These are phyloP conservation scores for Debaryomyces robertsiae DNA, from an alignment of 1,139 yeast species.

Conservation along the genomic window DNA sequence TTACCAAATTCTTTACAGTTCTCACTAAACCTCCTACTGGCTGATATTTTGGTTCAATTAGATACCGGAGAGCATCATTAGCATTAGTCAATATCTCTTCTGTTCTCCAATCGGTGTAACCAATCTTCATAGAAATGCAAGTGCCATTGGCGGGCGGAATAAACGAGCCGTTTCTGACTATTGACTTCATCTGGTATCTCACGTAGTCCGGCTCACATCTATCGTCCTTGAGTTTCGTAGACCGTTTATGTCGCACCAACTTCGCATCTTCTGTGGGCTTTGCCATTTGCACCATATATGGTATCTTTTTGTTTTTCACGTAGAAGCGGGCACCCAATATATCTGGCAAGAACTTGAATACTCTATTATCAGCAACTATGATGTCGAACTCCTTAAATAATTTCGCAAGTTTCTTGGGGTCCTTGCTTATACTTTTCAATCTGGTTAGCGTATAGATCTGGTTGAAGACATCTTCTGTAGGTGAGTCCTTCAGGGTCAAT, in stretches of 20 bases:
- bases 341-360: slow-evolving; percentile 58
- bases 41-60: slow-evolving; percentile 47
- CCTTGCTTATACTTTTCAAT: slow-evolving; percentile 48
- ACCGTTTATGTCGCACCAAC: slow-evolving; percentile 33
- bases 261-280: slow-evolving; percentile 47
- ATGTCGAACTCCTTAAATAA: slow-evolving; percentile 63
- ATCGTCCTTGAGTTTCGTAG: slow-evolving; percentile 51
- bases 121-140: slow-evolving; percentile 53
- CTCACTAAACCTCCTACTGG: slow-evolving; percentile 64
- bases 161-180: slow-evolving; percentile 60
- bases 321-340: slow-evolving; percentile 60
- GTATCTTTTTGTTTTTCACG: slow-evolving; percentile 60
- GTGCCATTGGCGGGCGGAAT: slow-evolving; percentile 62
- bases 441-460: slow-evolving; percentile 61
- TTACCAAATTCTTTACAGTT: slow-evolving; percentile 43
- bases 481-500: slow-evolving; percentile 48
- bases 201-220: slow-evolving; percentile 64
- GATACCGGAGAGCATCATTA: slow-evolving; percentile 54
- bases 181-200: slow-evolving; percentile 59
- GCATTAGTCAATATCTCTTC: slow-evolving; percentile 54
- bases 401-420: slow-evolving; percentile 45
- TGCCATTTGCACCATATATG: slow-evolving; percentile 68
- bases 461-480: slow-evolving; percentile 60
- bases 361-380: slow-evolving; percentile 66
- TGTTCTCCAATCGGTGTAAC: slow-evolving; percentile 48